Evolutionary conservation across 169 alveolate genomes (phyloP), one percentile per base, ranked within the genome.

Genomic region (Plasmodium gallinaceum): DNA sequence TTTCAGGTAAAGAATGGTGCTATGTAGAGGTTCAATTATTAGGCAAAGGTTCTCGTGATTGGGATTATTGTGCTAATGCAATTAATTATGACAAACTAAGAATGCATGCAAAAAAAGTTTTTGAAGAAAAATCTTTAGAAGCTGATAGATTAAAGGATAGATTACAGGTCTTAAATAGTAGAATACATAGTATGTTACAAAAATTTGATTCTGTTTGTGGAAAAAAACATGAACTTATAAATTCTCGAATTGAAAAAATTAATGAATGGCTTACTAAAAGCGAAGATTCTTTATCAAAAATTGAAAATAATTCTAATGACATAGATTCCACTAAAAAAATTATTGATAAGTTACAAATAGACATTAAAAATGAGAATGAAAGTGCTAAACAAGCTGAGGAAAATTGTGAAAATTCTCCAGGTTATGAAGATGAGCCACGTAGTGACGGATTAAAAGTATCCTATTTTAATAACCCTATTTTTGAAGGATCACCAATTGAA

Each of bases 21-120:
- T 96, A 96, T 71, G 97, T 95, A 32, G 98, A 96, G 76, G 97
- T 96, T 57, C 98, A 96, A 68, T 94, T 96, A 9, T 80, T 94
- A 60, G 94, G 95, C 18, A 96, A 93, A 48, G 98, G 98, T 18
- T 71, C 89, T 24, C 65, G 93, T 26, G 98, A 96, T 74, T 96
- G 98, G 98, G 96, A 95, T 16, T 94, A 90, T 60, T 95, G 97
- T 20, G 93, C 76, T 12, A 93, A 96, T 39, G 94, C 94, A 1
- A 87, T 92, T 20, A 94, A 94, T 74, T 95, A 95, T 52, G 96
- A 93, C 85, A 88, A 88, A 54, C 62, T 93, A 48, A 93, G 92
- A 39, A 32, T 75, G 32, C 88, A 93, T 37, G 92, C 92, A n/a
- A 87, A 54, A 73, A 68, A 37, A 39, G 73, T 85, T n/a, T 91